Conservation (phyloP, 352 stramenopile genomes). For the Globisporangium nagaii region DNA sequence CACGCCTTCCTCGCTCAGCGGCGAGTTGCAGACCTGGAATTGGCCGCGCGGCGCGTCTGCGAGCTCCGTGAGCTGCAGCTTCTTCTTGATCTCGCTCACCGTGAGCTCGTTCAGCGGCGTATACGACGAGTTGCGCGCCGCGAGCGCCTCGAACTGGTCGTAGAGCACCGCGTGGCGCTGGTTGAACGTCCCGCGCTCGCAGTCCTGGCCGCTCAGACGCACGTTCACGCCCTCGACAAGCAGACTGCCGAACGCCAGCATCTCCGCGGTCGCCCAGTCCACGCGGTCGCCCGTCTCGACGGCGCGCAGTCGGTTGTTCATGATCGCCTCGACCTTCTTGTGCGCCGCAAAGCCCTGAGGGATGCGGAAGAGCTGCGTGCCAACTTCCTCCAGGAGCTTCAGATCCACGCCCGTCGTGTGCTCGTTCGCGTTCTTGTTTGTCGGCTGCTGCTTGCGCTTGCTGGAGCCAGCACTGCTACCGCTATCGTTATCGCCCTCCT, state of each 20-base stretch:
- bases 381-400: slow-evolving; percentile 69
- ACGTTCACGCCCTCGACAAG: slow-evolving; percentile 83
- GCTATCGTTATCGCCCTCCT: not conserved
- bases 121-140: slow-evolving; percentile 85
- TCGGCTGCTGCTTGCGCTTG: not conserved
- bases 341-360: slow-evolving; percentile 79
- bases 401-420: slow-evolving; percentile 59
- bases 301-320: slow-evolving; percentile 77
- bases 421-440: slow-evolving; percentile 6
- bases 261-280: slow-evolving; percentile 87
- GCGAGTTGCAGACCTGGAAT: slow-evolving; percentile 81
- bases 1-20: slow-evolving; percentile 78
- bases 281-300: slow-evolving; percentile 78
- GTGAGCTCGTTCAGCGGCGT: slow-evolving; percentile 91
- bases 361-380: slow-evolving; percentile 70
- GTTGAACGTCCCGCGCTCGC: slow-evolving; percentile 87
- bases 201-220: slow-evolving; percentile 85
- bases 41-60: slow-evolving; percentile 34
- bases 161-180: slow-evolving; percentile 87
- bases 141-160: slow-evolving; percentile 78
- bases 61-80: slow-evolving; percentile 29
- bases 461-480: not conserved
- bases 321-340: slow-evolving; percentile 82
- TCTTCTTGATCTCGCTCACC: slow-evolving; percentile 35
- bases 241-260: slow-evolving; percentile 79